Evolutionary conservation across 169 alveolate genomes (phyloP), one percentile per base, ranked within the genome.

Genomic region (Amoebophrya sp.): DNA sequence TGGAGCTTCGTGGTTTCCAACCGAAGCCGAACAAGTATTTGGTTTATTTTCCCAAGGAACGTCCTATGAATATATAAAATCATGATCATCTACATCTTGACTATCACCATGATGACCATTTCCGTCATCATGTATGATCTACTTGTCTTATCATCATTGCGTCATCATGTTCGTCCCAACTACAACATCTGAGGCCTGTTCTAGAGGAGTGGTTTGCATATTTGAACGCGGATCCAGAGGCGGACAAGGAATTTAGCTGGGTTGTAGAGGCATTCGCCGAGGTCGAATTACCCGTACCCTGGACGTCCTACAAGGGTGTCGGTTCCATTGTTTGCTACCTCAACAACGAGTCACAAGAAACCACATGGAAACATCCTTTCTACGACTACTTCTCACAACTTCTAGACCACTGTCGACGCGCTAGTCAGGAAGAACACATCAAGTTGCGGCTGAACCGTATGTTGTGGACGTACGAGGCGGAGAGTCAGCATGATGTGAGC

Each of bases 311-410:
- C 91, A 90, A 90, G 78, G 94, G 94, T 12, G 94, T 93, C 36
- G 93, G 94, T 89, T 89, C 93, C 29, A 91, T 93, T 33, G 92
- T 93, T 1, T 90, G 94, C 41, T 93, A 93, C 90, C 92, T 93
- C 36, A 93, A 93, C 93, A 91, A 93, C 40, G 94, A 93, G 94
- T 65, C 94, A 91, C 78, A 91, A 34, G 94, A 93, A 77, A 77
- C 94, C 41, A 93, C 94, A 0, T 93, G 94, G 94, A 93, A 93
- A 89, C 94, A 93, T 41, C 94, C 94, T 14, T 93, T 90, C 92
- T 93, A 93, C 89, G 94, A 93, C 89, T 90, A 93, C 92, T 93
- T 93, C 89, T 93, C 94, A 23, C 93, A 93, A 77, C 93, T 93
- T 36, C 91, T 93, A 29, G 91, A 93, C 91, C 93, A 90, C 41